Base-by-base conservation (phyloP, 768 basidiomycete genomes). In the Cystobasidium tubakii region DNA sequence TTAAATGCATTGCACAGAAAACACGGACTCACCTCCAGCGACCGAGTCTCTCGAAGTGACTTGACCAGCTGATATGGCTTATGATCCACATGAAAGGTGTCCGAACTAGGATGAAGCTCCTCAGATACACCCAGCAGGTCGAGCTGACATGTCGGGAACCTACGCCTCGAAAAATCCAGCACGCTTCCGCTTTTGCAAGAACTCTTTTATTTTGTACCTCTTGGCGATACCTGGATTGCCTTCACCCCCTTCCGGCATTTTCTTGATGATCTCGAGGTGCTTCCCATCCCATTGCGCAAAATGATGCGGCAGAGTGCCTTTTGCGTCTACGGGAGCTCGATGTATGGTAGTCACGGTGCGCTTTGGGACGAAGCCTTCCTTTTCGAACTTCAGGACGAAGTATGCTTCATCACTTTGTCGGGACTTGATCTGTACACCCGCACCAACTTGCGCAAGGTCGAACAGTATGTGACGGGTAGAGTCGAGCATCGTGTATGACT, bases 341-440 rank as follows among this genome's bases (percentile, higher is more conserved):
- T 60, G 57, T 60, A 60, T 60, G 21, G 57, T 60, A 15, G 57
- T 60, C 6, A 60, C 57, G 27, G 12, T 27, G 33, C 33, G 57
- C 13, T 23, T 12, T 21, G 4, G 12, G 33, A 27, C 4, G 13
- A 60, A 23, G 23, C 57, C 33, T 60, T 27, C 13, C 27, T 34
- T 27, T 34, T 60, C 57, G 57, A 29, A 34, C 23, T 60, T 60
- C 13, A 60, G 25, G 29, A 60, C 57, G 57, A 60, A 60, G 29
- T 34, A 60, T 12, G 33, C 23, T 29, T 60, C 57, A 23, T 60
- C 57, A 29, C 2, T 60, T 31, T 60, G 25, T 34, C 57, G 10
- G 12, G 10, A 15, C 33, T 34, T 60, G 25, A 60, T 60, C 23
- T 60, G 57, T 12, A 34, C 57, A 60, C 57, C 57, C 4, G 57